phyloP scores from a whole-genome alignment of 306 rosid genomes.

The Ormosia emarginata region DNA sequence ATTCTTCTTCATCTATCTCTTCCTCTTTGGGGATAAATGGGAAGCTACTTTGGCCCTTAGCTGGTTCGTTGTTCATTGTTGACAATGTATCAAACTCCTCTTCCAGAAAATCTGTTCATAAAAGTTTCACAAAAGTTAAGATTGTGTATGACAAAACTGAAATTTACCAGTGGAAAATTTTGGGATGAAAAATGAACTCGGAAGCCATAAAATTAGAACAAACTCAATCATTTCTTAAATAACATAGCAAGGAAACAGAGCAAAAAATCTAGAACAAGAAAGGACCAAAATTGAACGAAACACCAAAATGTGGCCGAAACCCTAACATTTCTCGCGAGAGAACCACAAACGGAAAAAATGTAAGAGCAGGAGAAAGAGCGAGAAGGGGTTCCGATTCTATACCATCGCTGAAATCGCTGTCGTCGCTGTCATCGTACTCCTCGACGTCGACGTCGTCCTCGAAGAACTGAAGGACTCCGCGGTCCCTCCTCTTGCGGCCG shows the following conservation, averaged over 20 bases:
- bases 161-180: not conserved
- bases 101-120: conserved; percentile 49
- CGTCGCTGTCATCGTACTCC: conserved; percentile 37
- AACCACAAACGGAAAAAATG: not conserved
- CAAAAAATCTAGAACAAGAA: not conserved
- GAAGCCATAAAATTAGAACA: not conserved
- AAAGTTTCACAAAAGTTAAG: not conserved
- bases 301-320: conserved; percentile 16
- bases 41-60: conserved; percentile 35
- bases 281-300: not conserved
- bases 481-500: conserved; percentile 49
- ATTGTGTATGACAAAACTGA: not conserved
- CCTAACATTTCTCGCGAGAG: conserved; percentile 21
- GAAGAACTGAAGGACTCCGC: conserved; percentile 60
- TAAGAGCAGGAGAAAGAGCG: not conserved
- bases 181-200: not conserved
- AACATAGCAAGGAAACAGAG: not conserved
- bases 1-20: conserved; percentile 71
- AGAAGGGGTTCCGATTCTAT: not conserved
- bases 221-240: not conserved
- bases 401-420: conserved; percentile 52
- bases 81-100: conserved; percentile 43
- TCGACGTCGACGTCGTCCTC: conserved; percentile 55
- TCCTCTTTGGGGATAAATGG: conserved; percentile 79
- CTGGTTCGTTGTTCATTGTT: conserved; percentile 32